Evolutionary conservation across 192 early-diverging fungal species (phyloP), one percentile per base, ranked within the genome.

Genomic region (Umbelopsis ramanniana): DNA sequence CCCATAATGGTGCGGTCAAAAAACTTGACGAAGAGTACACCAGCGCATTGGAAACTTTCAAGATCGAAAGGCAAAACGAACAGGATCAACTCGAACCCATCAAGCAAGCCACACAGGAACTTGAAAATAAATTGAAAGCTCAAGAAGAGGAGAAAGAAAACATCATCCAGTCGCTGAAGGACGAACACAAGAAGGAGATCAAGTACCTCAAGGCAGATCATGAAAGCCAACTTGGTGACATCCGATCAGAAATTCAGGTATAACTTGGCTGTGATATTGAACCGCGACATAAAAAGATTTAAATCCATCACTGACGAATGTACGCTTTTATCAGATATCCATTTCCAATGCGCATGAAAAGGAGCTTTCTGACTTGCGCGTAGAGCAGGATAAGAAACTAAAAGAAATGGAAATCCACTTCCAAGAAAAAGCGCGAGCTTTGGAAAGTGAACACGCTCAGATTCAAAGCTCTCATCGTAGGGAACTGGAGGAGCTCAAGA

Each of bases 231-330:
- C 57, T 63, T 11, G 57, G 33, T 17, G 57, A 63, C 33, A 63
- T 63, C 17, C 7, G 57, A 29, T 63, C 57, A 15, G 57, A 63
- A 8, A 63, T 63, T 19, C 57, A 63, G 17, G 57, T 50, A 48
- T 48, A n/a, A n/a, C n/a, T n/a, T n/a, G n/a, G n/a, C n/a, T n/a
- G n/a, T n/a, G n/a, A n/a, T n/a, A n/a, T n/a, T n/a, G n/a, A n/a
- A n/a, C n/a, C n/a, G n/a, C n/a, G n/a, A n/a, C n/a, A n/a, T n/a
- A n/a, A n/a, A n/a, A n/a, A n/a, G n/a, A n/a, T n/a, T n/a, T n/a
- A n/a, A n/a, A n/a, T n/a, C n/a, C n/a, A n/a, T n/a, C n/a, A n/a
- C n/a, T n/a, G n/a, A n/a, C n/a, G n/a, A n/a, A n/a, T n/a, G 3
- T n/a, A 14, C 38, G 8, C 38, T 40, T 40, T 40, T 40, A 48